A percentile compares a stretch with the other conserved stretches of the same genome.
Evolutionary conservation across 352 stramenopile genomes (phyloP).

Genomic region (Globisporangium rhizosaccharum): DNA sequence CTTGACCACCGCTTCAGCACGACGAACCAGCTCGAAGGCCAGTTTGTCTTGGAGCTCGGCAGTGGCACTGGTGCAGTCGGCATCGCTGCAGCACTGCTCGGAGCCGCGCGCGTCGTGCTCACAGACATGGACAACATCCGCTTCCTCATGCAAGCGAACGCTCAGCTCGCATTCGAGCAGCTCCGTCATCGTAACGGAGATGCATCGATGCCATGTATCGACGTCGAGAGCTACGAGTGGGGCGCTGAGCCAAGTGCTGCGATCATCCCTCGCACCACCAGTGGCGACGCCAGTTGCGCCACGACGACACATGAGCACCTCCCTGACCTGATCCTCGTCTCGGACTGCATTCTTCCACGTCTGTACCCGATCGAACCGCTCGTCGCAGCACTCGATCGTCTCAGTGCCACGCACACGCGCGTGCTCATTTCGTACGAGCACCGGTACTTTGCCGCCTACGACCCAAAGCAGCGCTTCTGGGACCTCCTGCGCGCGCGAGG

Average conservation of each 20-base stretch:
- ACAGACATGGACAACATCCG: slow-evolving; percentile 89
- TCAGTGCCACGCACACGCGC: slow-evolving; percentile 42
- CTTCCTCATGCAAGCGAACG: slow-evolving; percentile 89
- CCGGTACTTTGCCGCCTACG: slow-evolving; percentile 73
- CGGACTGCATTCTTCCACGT: slow-evolving; percentile 94
- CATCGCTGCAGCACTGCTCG: slow-evolving; percentile 85
- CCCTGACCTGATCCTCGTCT: slow-evolving; percentile 87
- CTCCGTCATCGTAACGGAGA: slow-evolving; percentile 9
- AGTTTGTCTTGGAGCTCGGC: slow-evolving; percentile 87
- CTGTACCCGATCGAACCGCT: slow-evolving; percentile 95
- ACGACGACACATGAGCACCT: slow-evolving; percentile 3
- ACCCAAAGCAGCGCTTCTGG: slow-evolving; percentile 79
- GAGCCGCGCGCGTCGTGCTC: slow-evolving; percentile 74
- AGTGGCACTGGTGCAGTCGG: slow-evolving; percentile 89
- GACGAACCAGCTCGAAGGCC: slow-evolving; percentile 16
- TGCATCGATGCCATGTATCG: slow-evolving; percentile 28
- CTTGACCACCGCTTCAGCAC: slow-evolving; percentile 46
- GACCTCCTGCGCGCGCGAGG: slow-evolving; percentile 42
- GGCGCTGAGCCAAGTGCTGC: slow-evolving; percentile 35
- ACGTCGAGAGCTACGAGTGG: slow-evolving; percentile 89
- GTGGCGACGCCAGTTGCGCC: not conserved
- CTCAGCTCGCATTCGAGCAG: slow-evolving; percentile 29
- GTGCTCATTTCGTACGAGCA: slow-evolving; percentile 88
- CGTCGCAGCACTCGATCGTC: slow-evolving; percentile 79
- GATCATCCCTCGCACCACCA: slow-evolving; percentile 18